Conservation (phyloP, 192 early-diverging fungal genomes). For the Fimicolochytrium jonesii region DNA sequence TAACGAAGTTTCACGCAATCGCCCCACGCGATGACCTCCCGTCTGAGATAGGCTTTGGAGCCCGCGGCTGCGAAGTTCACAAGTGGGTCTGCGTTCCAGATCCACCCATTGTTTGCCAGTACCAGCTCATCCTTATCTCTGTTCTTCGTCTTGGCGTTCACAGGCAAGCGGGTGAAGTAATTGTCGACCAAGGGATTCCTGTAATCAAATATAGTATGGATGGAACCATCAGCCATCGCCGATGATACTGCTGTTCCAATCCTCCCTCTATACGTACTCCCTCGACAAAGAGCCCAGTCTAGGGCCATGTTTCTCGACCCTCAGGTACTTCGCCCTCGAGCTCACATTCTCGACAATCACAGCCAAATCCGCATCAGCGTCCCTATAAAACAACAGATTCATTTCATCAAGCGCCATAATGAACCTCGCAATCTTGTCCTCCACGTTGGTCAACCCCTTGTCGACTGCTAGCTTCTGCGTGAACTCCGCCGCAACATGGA, state of each 20-base stretch:
- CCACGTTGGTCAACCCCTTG: constrained; percentile 18
- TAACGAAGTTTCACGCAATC: constrained; percentile 99
- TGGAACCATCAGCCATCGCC: not conserved
- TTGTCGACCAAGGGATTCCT: constrained; percentile 88
- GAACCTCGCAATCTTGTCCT: constrained; percentile 46
- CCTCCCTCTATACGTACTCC: constrained; percentile 40
- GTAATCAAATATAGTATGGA: not conserved
- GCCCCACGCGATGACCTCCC: constrained; percentile 98
- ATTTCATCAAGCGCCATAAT: constrained; percentile 73
- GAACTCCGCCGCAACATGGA: constrained; percentile 43
- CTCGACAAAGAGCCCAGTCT: constrained; percentile 69
- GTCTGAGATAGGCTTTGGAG: constrained; percentile 84
- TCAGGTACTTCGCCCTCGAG: constrained; percentile 76
- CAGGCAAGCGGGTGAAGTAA: constrained; percentile 86
- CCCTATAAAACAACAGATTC: constrained; percentile 81
- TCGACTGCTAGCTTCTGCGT: constrained; percentile 29
- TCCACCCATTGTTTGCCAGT: constrained; percentile 96
- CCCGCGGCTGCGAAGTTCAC: constrained; percentile 86
- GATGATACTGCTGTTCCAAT: not conserved
- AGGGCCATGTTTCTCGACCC: constrained; percentile 85
- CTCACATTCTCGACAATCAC: constrained; percentile 69
- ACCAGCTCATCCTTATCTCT: constrained; percentile 66
- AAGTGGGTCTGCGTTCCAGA: constrained; percentile 77
- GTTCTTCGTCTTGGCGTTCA: constrained; percentile 44
- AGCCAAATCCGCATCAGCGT: constrained; percentile 74